A percentile compares a stretch with the other conserved stretches of the same genome.
Evolutionary conservation across 2,329 filamentous ascomycete genomes (phyloP).

Genomic region (Venturia asperata): DNA sequence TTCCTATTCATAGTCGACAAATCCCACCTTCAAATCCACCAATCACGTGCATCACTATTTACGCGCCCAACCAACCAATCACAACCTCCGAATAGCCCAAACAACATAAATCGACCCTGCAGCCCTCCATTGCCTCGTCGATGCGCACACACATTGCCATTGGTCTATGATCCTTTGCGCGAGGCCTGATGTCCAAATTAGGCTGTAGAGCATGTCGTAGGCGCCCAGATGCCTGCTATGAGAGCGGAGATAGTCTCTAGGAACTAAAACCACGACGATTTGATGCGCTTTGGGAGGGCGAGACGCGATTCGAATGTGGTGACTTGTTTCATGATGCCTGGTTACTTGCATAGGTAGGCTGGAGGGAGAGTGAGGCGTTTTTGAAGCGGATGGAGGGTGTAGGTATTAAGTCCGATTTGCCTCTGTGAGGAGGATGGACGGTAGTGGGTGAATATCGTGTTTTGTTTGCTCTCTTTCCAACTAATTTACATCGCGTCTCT

Average conservation of each 20-base stretch:
- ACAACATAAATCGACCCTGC: not conserved
- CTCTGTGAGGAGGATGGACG: not conserved
- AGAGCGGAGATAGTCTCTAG: too few relatives aligned
- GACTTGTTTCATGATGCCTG: not conserved
- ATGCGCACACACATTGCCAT: too few relatives aligned
- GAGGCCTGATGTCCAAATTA: too few relatives aligned
- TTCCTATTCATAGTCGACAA: not conserved
- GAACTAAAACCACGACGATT: not conserved
- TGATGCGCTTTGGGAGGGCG: not conserved
- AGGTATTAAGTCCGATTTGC: not conserved
- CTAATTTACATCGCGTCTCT: not conserved
- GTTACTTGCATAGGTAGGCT: not conserved
- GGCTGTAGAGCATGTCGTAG: too few relatives aligned
- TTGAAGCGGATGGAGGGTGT: not conserved
- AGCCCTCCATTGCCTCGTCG: not conserved
- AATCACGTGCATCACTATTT: not conserved
- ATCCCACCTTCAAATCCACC: not conserved
- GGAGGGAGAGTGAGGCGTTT: not conserved
- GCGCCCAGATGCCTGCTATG: too few relatives aligned
- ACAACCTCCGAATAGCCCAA: not conserved
- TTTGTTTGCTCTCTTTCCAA: not conserved
- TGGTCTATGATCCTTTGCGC: too few relatives aligned
- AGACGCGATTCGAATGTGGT: not conserved
- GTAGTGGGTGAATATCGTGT: not conserved
- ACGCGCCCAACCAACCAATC: constrained; percentile 7